phyloP scores from a whole-genome alignment of 768 basidiomycete genomes.

The Panellus pusillus region DNA sequence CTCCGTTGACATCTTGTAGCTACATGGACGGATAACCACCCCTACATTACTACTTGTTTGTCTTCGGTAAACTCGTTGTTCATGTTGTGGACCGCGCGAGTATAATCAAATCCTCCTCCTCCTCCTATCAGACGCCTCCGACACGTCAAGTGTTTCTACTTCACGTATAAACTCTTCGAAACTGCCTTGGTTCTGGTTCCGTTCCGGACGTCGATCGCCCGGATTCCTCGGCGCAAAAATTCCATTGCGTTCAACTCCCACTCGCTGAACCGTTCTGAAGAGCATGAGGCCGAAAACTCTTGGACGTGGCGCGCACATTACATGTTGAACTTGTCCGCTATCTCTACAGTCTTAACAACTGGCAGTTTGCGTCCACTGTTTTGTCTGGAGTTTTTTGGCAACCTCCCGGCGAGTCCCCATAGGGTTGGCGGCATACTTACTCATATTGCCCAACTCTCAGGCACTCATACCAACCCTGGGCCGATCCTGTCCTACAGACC shows the following conservation, averaged over 20 bases:
- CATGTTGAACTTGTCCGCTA: slow-evolving; percentile 36
- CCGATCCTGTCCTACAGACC: slow-evolving; percentile 37
- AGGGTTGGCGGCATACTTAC: slow-evolving; percentile 33
- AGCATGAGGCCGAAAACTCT: slow-evolving; percentile 43
- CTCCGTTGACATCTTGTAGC: no score
- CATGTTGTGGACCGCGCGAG: no score
- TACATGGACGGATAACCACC: no score
- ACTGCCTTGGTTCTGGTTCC: slow-evolving; percentile 47
- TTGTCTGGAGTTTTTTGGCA: neutral
- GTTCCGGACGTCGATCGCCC: slow-evolving; percentile 45
- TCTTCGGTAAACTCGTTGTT: no score
- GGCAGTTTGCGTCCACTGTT: neutral
- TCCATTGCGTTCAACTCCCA: no score
- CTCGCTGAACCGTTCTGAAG: slow-evolving; percentile 21
- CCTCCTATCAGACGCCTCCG: no score
- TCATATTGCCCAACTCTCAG: slow-evolving; percentile 35
- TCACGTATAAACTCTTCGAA: slow-evolving; percentile 40
- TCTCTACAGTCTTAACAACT: slow-evolving; percentile 8
- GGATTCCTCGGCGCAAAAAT: slow-evolving; percentile 36
- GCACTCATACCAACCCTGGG: slow-evolving; percentile 38
- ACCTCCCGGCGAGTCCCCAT: no score
- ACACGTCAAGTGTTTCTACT: slow-evolving; percentile 44
- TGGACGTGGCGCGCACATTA: slow-evolving; percentile 47
- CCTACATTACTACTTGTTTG: no score
- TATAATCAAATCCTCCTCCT: no score